A percentile compares a stretch with the other conserved stretches of the same genome.
Conservation (phyloP, 805 yeast genomes). For the Candida loeiensis region DNA sequence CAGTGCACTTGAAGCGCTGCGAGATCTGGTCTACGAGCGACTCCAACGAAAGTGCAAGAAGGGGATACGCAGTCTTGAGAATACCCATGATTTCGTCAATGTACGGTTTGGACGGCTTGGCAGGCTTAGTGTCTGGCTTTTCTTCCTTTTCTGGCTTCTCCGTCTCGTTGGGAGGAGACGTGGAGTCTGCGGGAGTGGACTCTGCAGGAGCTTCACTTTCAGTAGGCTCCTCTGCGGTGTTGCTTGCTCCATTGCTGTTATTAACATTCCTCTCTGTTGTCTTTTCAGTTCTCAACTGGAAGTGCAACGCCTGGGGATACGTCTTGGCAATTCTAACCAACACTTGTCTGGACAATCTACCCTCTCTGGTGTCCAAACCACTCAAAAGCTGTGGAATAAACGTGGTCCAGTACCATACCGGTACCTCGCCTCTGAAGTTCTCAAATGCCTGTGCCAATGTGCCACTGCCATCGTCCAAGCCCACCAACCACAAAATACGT, state of each 20-base stretch:
- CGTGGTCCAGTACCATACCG: slow-evolving; percentile 99
- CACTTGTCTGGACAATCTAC: slow-evolving; percentile 81
- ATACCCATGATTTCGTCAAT: slow-evolving; percentile 92
- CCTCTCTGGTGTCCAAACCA: slow-evolving; percentile 87
- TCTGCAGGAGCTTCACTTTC: neutral
- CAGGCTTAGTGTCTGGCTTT: neutral
- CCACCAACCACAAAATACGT: slow-evolving; percentile 87
- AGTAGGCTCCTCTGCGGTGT: no score
- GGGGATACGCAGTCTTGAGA: slow-evolving; percentile 92
- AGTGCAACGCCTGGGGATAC: slow-evolving; percentile 96
- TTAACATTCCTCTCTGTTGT: neutral
- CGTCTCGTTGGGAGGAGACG: neutral
- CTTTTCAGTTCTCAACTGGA: slow-evolving; percentile 90
- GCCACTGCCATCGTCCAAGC: slow-evolving; percentile 83
- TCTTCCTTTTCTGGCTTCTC: neutral
- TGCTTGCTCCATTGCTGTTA: slow-evolving; percentile 1
- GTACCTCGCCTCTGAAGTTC: slow-evolving; percentile 90
- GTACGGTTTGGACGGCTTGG: slow-evolving; percentile 5
- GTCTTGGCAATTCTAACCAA: slow-evolving; percentile 90
- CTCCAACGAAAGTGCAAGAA: slow-evolving; percentile 87
- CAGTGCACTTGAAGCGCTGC: slow-evolving; percentile 87
- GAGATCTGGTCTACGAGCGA: slow-evolving; percentile 93
- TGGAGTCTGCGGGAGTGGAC: neutral
- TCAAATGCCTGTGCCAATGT: slow-evolving; percentile 84
- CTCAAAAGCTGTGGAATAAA: slow-evolving; percentile 92